A percentile compares a stretch with the other conserved stretches of the same genome.
Conservation (phyloP, 306 rosid species). For the Hylodesmum podocarpum region DNA sequence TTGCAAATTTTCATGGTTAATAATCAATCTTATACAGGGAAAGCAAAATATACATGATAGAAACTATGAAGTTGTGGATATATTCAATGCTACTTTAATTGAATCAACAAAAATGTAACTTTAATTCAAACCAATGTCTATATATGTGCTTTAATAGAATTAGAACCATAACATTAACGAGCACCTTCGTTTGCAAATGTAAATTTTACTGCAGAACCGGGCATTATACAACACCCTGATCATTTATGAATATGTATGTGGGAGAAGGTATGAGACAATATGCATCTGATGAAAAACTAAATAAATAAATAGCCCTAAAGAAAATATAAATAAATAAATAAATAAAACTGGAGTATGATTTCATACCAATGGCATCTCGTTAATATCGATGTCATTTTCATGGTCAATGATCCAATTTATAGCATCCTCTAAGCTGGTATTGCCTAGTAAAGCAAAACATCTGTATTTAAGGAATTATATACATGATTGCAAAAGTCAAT, state of each 20-base stretch:
- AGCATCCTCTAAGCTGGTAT: constrained; percentile 57
- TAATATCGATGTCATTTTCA: constrained; percentile 66
- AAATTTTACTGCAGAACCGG: not conserved
- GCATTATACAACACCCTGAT: not conserved
- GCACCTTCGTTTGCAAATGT: not conserved
- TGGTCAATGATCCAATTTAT: constrained; percentile 75
- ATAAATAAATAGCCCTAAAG: not conserved
- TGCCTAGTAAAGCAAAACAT: constrained; percentile 47
- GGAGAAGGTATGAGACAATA: not conserved
- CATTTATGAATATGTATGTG: not conserved
- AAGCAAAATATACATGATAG: not conserved
- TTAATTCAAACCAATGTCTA: not conserved
- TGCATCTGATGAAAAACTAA: not conserved
- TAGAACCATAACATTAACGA: not conserved
- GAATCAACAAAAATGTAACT: not conserved
- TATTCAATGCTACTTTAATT: not conserved
- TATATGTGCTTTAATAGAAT: not conserved
- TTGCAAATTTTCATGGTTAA: not conserved
- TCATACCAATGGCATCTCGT: constrained; percentile 70
- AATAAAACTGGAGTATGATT: constrained; percentile 1
- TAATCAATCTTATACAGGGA: not conserved
- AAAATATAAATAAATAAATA: not conserved
- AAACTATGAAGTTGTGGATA: not conserved
- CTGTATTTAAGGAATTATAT: not conserved
- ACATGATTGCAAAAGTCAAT: not conserved